These are phyloP conservation scores for Sclerotinia minor DNA, from an alignment of 2,329 filamentous ascomycete species.

Conservation along the genomic window DNA sequence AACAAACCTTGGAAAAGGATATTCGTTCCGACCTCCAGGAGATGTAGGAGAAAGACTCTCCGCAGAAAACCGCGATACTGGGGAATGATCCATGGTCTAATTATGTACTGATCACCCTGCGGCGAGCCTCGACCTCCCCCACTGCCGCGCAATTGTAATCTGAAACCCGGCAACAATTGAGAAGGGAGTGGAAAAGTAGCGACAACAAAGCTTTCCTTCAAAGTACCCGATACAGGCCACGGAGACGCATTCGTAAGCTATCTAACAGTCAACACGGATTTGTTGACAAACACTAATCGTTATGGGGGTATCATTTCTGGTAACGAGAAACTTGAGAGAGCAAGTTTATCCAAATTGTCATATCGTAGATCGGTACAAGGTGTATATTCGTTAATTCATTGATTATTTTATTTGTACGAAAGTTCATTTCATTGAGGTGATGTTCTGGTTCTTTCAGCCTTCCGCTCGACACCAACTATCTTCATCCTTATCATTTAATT, in stretches of 20 bases:
- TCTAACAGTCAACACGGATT: slow-evolving; percentile 24
- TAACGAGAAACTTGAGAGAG: slow-evolving; percentile 9
- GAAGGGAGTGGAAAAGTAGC: neutral
- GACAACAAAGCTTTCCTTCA: slow-evolving; percentile 2
- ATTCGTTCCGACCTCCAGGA: slow-evolving; percentile 47
- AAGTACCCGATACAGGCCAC: slow-evolving; percentile 30
- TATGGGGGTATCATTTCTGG: slow-evolving; percentile 42
- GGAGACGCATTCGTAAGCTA: slow-evolving; percentile 30
- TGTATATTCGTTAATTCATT: slow-evolving; percentile 18
- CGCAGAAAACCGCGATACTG: slow-evolving; percentile 48
- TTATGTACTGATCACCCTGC: slow-evolving; percentile 18
- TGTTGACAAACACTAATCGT: slow-evolving; percentile 34
- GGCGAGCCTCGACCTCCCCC: slow-evolving; percentile 34
- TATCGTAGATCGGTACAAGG: slow-evolving; percentile 3
- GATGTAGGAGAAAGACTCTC: slow-evolving; percentile 49
- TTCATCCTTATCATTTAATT: neutral
- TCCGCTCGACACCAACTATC: slow-evolving; percentile 1
- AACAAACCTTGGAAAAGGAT: slow-evolving; percentile 55
- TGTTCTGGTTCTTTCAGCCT: slow-evolving; percentile 27
- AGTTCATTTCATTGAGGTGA: neutral
- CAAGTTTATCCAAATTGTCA: neutral
- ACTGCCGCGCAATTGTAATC: slow-evolving; percentile 24
- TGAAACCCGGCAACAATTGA: neutral
- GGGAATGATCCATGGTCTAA: slow-evolving; percentile 44
- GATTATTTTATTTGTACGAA: neutral